These are phyloP conservation scores for Fusarium devonianum DNA, from an alignment of 2,329 filamentous ascomycete species.

Conservation along the genomic window DNA sequence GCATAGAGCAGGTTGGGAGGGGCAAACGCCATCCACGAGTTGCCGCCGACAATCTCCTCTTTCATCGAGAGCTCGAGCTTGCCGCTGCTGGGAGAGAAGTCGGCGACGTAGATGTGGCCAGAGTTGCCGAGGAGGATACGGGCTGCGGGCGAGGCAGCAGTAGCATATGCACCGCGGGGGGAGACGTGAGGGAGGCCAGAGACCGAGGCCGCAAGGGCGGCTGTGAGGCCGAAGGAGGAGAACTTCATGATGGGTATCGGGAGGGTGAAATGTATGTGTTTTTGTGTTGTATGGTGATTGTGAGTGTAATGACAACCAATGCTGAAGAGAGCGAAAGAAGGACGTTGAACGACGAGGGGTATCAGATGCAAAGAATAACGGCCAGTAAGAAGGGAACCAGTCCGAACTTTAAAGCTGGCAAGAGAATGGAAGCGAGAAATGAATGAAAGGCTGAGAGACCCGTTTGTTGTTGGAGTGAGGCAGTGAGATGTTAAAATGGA, in stretches of 20 bases:
- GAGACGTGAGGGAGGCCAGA: constrained; percentile 27
- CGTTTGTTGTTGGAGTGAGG: constrained; percentile 10
- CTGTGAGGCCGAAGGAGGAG: constrained; percentile 30
- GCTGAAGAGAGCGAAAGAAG: neutral
- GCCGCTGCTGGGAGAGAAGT: constrained; percentile 48
- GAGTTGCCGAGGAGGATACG: constrained; percentile 52
- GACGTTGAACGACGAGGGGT: constrained; percentile 4
- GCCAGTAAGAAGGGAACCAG: constrained; percentile 25
- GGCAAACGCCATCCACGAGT: constrained; percentile 57
- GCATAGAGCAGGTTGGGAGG: constrained; percentile 52
- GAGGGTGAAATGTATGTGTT: neutral
- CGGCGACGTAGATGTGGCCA: constrained; percentile 50
- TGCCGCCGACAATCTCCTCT: constrained; percentile 45
- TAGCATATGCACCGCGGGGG: constrained; percentile 17
- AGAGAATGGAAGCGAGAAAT: constrained; percentile 14
- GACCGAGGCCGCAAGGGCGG: constrained; percentile 26
- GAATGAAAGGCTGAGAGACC: neutral
- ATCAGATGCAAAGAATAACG: constrained; percentile 7
- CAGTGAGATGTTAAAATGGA: constrained; percentile 12
- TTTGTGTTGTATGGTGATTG: constrained; percentile 10
- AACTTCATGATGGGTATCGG: constrained; percentile 36
- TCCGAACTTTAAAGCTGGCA: constrained; percentile 18
- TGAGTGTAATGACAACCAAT: constrained; percentile 20
- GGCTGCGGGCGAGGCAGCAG: constrained; percentile 19
- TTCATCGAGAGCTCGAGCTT: constrained; percentile 49